Conservation (phyloP, 495 filamentous ascomycete genomes). For the Daldinia concentrica region DNA sequence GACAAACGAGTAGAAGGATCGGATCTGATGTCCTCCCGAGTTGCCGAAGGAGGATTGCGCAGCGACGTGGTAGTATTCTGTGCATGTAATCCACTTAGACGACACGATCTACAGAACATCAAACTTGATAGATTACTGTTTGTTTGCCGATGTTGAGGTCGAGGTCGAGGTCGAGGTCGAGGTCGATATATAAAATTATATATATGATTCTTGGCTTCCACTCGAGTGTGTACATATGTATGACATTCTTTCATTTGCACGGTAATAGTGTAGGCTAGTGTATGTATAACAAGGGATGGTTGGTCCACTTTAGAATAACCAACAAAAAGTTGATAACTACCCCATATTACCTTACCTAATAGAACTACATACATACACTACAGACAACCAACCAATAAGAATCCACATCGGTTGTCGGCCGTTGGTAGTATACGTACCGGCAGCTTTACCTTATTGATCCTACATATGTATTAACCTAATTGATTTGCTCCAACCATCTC, state of each 20-base stretch:
- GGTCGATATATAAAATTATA: too few species aligned
- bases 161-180: too few species aligned
- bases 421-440: too few species aligned
- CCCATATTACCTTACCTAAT: background rate
- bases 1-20: slow-evolving; percentile 10
- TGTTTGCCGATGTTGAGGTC: background rate
- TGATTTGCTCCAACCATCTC: background rate
- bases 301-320: too few species aligned
- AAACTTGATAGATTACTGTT: slow-evolving; percentile 34
- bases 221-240: too few species aligned
- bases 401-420: background rate
- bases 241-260: too few species aligned
- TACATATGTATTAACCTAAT: background rate
- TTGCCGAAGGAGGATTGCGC: slow-evolving; percentile 19
- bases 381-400: background rate
- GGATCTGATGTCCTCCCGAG: slow-evolving; percentile 26
- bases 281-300: too few species aligned
- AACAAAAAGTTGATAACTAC: background rate
- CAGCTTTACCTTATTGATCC: too few species aligned
- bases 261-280: too few species aligned
- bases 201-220: too few species aligned
- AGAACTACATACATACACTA: background rate
- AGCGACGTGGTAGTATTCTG: slow-evolving; percentile 12
- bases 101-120: slow-evolving; percentile 43
- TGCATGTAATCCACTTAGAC: slow-evolving; percentile 19